A percentile compares a stretch with the other conserved stretches of the same genome.
Evolutionary conservation across 192 early-diverging fungal genomes (phyloP).

Genomic region (Rhizophagus sp.): DNA sequence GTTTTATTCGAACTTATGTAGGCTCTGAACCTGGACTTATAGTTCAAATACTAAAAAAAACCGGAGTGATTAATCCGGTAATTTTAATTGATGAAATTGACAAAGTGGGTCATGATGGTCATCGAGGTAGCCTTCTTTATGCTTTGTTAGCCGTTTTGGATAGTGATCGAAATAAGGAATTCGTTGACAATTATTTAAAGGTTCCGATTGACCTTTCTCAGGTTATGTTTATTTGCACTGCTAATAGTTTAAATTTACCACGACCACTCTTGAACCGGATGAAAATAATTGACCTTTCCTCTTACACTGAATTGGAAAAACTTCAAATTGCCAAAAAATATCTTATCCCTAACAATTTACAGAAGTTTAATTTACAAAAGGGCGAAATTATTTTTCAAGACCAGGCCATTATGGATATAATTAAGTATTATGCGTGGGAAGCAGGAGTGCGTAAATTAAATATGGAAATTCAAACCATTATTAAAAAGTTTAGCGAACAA

Average conservation of each 20-base stretch:
- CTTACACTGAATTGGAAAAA: conserved; percentile 24
- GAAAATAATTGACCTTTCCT: conserved; percentile 22
- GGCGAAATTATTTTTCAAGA: conserved; percentile 24
- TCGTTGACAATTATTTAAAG: conserved; percentile 17
- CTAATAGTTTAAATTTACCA: conserved; percentile 17
- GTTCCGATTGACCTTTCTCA: conserved; percentile 19
- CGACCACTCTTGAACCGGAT: conserved; percentile 8
- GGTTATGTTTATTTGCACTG: conserved; percentile 25
- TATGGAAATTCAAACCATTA: conserved; percentile 8
- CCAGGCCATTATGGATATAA: conserved; percentile 16
- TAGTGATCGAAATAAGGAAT: conserved; percentile 12
- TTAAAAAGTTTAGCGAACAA: conserved; percentile 15
- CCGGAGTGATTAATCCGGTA: conserved; percentile 6
- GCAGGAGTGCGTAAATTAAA: conserved; percentile 17
- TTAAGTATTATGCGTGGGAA: conserved; percentile 19
- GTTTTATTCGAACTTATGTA: conserved; percentile 14
- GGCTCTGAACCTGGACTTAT: conserved; percentile 1
- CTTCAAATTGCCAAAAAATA: conserved; percentile 18
- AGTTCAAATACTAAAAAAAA: conserved; percentile 3
- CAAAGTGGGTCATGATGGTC: background rate
- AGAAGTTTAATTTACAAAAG: conserved; percentile 18
- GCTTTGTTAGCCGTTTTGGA: conserved; percentile 10
- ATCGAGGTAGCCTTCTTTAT: conserved; percentile 4
- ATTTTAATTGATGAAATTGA: conserved; percentile 29
- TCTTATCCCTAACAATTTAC: conserved; percentile 19